Conservation (phyloP, 2,329 filamentous ascomycete species). For the Raffaelea albimanens region DNA sequence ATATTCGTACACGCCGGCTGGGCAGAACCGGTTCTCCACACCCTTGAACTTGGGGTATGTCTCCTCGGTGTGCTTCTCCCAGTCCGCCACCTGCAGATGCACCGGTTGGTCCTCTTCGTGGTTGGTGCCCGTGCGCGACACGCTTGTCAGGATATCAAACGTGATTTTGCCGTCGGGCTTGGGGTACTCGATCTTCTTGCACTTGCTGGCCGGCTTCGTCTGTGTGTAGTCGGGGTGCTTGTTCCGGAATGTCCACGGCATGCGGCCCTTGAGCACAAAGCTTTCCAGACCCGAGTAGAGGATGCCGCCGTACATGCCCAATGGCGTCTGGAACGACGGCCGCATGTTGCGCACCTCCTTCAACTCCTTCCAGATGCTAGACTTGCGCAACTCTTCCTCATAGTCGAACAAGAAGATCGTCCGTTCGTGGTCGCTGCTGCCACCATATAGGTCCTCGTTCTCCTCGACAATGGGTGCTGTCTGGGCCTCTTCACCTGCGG, state of each 20-base stretch:
- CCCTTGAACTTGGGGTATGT: conserved; percentile 86
- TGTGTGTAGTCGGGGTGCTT: conserved; percentile 65
- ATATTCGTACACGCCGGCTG: conserved; percentile 96
- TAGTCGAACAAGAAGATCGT: conserved; percentile 92
- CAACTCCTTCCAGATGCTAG: conserved; percentile 86
- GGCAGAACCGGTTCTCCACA: conserved; percentile 92
- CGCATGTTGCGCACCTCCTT: conserved; percentile 96
- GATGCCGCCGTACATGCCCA: conserved; percentile 84
- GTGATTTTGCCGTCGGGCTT: conserved; percentile 93
- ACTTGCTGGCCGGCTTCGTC: conserved; percentile 72
- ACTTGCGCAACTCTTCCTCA: conserved; percentile 77
- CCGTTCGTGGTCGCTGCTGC: background rate
- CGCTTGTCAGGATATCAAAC: conserved; percentile 93
- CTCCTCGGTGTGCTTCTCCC: conserved; percentile 77
- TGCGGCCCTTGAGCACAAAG: conserved; percentile 72
- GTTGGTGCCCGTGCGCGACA: conserved; percentile 91
- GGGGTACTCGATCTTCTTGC: conserved; percentile 85
- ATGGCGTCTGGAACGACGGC: conserved; percentile 79
- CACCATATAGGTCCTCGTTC: background rate
- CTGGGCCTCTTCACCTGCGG: background rate
- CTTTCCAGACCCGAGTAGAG: conserved; percentile 90
- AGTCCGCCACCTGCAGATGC: conserved; percentile 89
- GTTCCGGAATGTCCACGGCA: conserved; percentile 89
- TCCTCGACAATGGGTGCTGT: background rate
- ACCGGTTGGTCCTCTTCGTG: conserved; percentile 98